Base-by-base conservation (phyloP, 2,329 filamentous ascomycete species). In the Pseudomassariella vexata region DNA sequence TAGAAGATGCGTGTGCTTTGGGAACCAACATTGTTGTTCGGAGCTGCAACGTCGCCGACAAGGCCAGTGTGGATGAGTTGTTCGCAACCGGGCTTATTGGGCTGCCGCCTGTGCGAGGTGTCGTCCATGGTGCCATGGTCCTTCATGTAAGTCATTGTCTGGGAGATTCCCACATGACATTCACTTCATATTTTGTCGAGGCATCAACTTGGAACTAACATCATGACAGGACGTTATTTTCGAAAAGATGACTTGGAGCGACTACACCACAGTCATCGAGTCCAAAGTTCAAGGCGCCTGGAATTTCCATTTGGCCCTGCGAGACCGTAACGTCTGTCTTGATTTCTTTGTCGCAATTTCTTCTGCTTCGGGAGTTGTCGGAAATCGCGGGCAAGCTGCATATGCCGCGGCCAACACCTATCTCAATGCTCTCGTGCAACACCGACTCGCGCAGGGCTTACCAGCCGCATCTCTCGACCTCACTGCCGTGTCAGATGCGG, bases 221-320 rank as follows among this genome's bases (percentile, higher is more conserved):
- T 9, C n/a, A 9, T 2, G 23, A 3, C 17, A 53, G 50, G 69
- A 73, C 34, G 59, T 67, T 4, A 50, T 72, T 0, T 70, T 66
- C 27, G 67, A 72, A 42, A 68, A 70, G 31, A 75, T 76, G 70
- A 59, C 56, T 1, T 62, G 59, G 38, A 49, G 59, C 1, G 60
- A 73, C 18, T 77, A 66, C 41, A 55, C 52, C 8, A 50, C 56
- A 3, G 66, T 71, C 20, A 59, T 70, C 22, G 54, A 62, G 24
- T 65, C 32, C 12, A 34, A 34, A 19, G 32, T 34, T 9, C 24
- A 34, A 19, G 32, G 24, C 19, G 32, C 32, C 8, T 34, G 32
- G 32, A 34, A 34, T 15, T 18, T 34, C 20, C 32, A 34, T 25
- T 19, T 28, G 25, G 24, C 28, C 9, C 24, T 23, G 12, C 32